Evolutionary conservation across 345 rosid genomes (phyloP).

Genomic region (Syzygium grande): DNA sequence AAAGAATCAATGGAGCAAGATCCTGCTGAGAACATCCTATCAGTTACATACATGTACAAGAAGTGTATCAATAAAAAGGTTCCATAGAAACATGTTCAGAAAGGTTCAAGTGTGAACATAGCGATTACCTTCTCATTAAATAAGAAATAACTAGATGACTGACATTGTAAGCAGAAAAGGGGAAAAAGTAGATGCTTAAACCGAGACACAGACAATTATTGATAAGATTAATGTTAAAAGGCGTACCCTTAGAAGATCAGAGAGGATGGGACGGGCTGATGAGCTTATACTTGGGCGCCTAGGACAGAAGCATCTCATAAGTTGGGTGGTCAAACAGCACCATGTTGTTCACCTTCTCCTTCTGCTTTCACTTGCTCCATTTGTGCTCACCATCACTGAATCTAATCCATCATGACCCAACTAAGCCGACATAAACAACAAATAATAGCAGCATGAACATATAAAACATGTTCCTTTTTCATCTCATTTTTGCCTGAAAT

Average conservation of each 20-base stretch:
- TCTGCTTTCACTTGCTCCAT: slow-evolving; percentile 47
- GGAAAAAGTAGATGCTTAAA: neutral
- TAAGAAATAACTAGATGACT: neutral
- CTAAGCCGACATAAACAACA: neutral
- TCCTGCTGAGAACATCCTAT: too few species aligned
- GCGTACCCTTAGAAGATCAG: slow-evolving; percentile 35
- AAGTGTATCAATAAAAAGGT: neutral
- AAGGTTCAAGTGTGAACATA: neutral
- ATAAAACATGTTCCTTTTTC: neutral
- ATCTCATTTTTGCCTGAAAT: neutral
- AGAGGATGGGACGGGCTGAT: slow-evolving; percentile 31
- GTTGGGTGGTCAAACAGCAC: slow-evolving; percentile 42
- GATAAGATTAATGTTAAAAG: neutral
- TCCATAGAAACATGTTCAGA: neutral
- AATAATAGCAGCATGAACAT: neutral
- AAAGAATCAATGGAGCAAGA: too few species aligned
- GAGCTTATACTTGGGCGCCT: slow-evolving; percentile 41
- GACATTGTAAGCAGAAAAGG: neutral
- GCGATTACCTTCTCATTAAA: neutral
- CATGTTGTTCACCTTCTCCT: slow-evolving; percentile 56
- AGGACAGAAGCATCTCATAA: slow-evolving; percentile 35
- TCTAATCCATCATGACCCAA: neutral
- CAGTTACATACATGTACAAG: too few species aligned
- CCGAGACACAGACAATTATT: neutral
- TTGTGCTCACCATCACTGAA: slow-evolving; percentile 15